Percentiles rank a stretch among this genome's conserved stretches.
phyloP scores from a whole-genome alignment of 148 eudicot species.

The Dianthus caryophyllus region DNA sequence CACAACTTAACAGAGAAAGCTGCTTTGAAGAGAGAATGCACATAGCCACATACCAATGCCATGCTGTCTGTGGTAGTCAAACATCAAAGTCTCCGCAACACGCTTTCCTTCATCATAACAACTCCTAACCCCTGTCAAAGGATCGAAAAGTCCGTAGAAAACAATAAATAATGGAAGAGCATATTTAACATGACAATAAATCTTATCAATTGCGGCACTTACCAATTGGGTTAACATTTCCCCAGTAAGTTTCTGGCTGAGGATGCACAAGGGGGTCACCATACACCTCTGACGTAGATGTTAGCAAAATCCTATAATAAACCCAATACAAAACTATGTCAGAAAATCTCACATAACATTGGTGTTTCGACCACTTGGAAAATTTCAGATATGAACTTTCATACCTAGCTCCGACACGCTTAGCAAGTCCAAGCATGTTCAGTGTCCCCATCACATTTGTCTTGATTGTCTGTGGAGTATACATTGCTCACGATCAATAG shows the following conservation, averaged over 20 bases:
- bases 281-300: slow-evolving; percentile 84
- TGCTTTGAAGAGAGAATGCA: background rate
- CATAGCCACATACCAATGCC: slow-evolving; percentile 83
- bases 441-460: slow-evolving; percentile 95
- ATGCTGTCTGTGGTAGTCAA: slow-evolving; percentile 97
- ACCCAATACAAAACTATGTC: background rate
- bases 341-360: background rate
- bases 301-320: slow-evolving; percentile 66
- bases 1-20: background rate
- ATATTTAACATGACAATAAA: background rate
- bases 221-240: slow-evolving; percentile 99
- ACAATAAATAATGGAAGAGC: background rate
- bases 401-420: slow-evolving; percentile 97
- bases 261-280: slow-evolving; percentile 92
- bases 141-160: background rate
- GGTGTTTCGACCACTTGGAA: background rate
- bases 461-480: slow-evolving; percentile 71
- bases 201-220: slow-evolving; percentile 2
- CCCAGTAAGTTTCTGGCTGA: slow-evolving; percentile 92
- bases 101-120: slow-evolving; percentile 99
- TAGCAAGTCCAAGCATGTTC: slow-evolving; percentile 97
- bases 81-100: slow-evolving; percentile 98
- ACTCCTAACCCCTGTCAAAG: slow-evolving; percentile 74
- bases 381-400: background rate
- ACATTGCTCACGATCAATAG: slow-evolving; percentile 7